A percentile compares a stretch with the other conserved stretches of the same genome.
These are phyloP conservation scores for Leccinum boreale DNA, from an alignment of 768 basidiomycete genomes.

Conservation along the genomic window DNA sequence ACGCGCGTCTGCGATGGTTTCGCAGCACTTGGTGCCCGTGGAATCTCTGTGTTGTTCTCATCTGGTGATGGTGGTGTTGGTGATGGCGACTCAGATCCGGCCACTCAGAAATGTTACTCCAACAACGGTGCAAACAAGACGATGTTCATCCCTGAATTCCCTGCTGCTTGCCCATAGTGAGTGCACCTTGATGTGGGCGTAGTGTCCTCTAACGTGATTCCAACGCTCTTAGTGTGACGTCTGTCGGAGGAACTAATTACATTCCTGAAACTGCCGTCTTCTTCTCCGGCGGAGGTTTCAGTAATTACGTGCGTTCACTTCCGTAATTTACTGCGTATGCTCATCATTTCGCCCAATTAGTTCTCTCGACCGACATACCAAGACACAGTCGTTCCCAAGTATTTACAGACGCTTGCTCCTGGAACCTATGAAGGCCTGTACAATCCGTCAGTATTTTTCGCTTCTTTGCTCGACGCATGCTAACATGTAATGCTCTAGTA, in stretches of 20 bases:
- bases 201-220: neutral
- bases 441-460: conserved; percentile 43
- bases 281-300: conserved; percentile 77
- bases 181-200: neutral
- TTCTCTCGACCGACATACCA: conserved; percentile 59
- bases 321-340: neutral
- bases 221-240: conserved; percentile 51
- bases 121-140: conserved; percentile 57
- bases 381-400: conserved; percentile 40
- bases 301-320: conserved; percentile 48
- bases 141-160: conserved; percentile 58
- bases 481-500: conserved; percentile 25
- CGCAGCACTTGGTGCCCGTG: conserved; percentile 65
- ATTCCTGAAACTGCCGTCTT: conserved; percentile 57
- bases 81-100: conserved; percentile 52
- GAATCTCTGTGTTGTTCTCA: conserved; percentile 60
- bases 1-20: conserved; percentile 56
- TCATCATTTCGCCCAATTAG: conserved; percentile 25
- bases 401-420: conserved; percentile 42
- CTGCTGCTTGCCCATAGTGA: conserved; percentile 58
- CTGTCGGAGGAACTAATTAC: conserved; percentile 62
- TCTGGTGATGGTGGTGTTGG: conserved; percentile 75
- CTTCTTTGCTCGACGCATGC: neutral
- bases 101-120: conserved; percentile 50
- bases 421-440: conserved; percentile 56